Conservation (phyloP, 2,329 filamentous ascomycete species). For the Aspergillus sp. region DNA sequence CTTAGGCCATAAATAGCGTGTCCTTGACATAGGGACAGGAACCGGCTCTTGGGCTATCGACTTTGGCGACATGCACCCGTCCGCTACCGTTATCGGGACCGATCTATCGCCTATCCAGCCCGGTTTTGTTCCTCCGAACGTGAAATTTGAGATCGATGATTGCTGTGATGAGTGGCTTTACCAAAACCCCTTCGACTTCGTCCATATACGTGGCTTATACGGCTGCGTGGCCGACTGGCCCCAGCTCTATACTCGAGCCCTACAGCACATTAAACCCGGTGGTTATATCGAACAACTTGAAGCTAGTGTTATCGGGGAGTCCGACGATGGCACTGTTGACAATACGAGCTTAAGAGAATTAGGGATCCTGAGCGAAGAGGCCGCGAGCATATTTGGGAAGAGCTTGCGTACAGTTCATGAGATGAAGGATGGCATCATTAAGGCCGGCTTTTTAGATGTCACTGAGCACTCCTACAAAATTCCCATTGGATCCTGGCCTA, state of each 20-base stretch:
- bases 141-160: background rate
- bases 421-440: background rate
- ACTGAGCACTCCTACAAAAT: background rate
- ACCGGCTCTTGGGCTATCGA: constrained; percentile 16
- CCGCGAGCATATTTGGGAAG: background rate
- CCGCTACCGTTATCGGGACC: constrained; percentile 36
- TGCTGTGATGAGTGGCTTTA: background rate
- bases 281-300: background rate
- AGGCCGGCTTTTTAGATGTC: background rate
- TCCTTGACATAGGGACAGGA: constrained; percentile 5
- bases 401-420: background rate
- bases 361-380: background rate
- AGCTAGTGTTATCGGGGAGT: background rate
- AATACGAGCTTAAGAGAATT: background rate
- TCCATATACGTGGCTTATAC: background rate
- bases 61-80: constrained; percentile 26
- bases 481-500: background rate
- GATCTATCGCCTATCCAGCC: constrained; percentile 44
- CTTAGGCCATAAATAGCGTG: background rate
- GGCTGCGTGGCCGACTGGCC: background rate
- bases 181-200: background rate
- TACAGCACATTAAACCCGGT: background rate
- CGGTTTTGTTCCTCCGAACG: constrained; percentile 13
- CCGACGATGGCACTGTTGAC: background rate
- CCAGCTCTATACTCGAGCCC: background rate